Evolutionary conservation across 192 early-diverging fungal species (phyloP), one percentile per base, ranked within the genome.

Genomic region (Coemansia sp.): DNA sequence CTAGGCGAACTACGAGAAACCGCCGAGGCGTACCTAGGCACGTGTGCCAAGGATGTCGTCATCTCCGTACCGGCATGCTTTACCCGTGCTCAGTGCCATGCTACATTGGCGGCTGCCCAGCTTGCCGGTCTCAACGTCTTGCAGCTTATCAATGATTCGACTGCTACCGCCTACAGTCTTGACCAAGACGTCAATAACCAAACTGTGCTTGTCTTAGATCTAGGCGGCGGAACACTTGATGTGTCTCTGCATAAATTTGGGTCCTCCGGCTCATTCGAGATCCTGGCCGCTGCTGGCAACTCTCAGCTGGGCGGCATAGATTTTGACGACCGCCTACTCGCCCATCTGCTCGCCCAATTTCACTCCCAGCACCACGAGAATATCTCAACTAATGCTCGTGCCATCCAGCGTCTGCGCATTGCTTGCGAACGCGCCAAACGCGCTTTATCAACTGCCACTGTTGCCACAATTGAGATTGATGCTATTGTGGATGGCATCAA

Each of bases 111-210:
- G 80, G 93, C 97, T 68, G 97, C 95, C 86, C 87, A 90, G 70
- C 96, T 99, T 76, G 82, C 95, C 48, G 96, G 95, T 63, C 87
- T 99, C 67, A 97, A 97, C 87, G 94, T 99, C 60, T 91, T 95
- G 73, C 95, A 96, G 86, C 98, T 99, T 88, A 99, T 98, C 88
- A 98, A 96, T 88, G 97, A 99, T 86, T 94, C 97, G 69, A 98
- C 95, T 55, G 97, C 97, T 72, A 97, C 98, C 76, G 97, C 95
- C 72, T 99, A 96, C 77, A 94, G 95, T 87, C 88, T 98, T 59
- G 96, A 98, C 89, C 96, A 97, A 90, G 95, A 95, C 90, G 76
- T 80, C 70, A 70, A 23, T 21, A 90, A 93, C 86, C 88, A 89
- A 82, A 95, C 95, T 85, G 92, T 96, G 64, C 90, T 97, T 68